Percentiles rank a stretch among this genome's conserved stretches.
phyloP scores from a whole-genome alignment of 2,329 filamentous ascomycete genomes.

The Fusarium poae region DNA sequence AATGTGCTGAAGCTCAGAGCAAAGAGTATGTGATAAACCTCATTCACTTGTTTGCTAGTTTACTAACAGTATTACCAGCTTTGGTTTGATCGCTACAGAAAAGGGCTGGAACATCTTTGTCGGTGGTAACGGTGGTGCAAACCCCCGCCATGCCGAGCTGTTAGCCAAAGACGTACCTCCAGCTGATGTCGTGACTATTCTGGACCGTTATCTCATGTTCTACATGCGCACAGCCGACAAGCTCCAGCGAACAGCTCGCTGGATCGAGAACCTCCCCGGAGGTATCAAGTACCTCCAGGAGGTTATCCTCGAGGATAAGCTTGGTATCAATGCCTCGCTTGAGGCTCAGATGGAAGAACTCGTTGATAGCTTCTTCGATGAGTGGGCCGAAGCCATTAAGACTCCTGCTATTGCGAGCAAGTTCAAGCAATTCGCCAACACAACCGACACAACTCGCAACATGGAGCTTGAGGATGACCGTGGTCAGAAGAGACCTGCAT shows the following conservation, averaged over 20 bases:
- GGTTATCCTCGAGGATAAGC: slow-evolving; percentile 86
- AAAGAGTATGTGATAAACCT: slow-evolving; percentile 76
- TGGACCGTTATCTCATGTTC: slow-evolving; percentile 92
- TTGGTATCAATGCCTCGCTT: slow-evolving; percentile 85
- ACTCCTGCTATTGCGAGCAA: slow-evolving; percentile 74
- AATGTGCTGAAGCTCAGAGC: slow-evolving; percentile 92
- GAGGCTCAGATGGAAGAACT: slow-evolving; percentile 90
- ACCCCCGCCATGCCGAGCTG: slow-evolving; percentile 83
- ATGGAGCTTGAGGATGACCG: slow-evolving; percentile 81
- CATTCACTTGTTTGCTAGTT: background rate
- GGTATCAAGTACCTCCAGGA: slow-evolving; percentile 86
- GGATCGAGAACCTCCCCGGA: slow-evolving; percentile 86
- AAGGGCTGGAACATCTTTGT: slow-evolving; percentile 96
- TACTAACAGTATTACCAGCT: slow-evolving; percentile 61
- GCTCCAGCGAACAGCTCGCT: slow-evolving; percentile 87
- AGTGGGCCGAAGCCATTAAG: slow-evolving; percentile 87
- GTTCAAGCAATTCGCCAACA: slow-evolving; percentile 90
- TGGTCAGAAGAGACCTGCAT: slow-evolving; percentile 77
- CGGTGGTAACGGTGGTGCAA: slow-evolving; percentile 88
- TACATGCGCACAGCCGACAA: slow-evolving; percentile 94
- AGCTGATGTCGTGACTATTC: slow-evolving; percentile 82
- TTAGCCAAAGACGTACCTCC: slow-evolving; percentile 88
- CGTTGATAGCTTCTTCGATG: slow-evolving; percentile 87
- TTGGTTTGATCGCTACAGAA: slow-evolving; percentile 90
- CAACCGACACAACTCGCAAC: slow-evolving; percentile 74